phyloP scores from a whole-genome alignment of 2,329 filamentous ascomycete genomes.

The Hypomyces rosellus region DNA sequence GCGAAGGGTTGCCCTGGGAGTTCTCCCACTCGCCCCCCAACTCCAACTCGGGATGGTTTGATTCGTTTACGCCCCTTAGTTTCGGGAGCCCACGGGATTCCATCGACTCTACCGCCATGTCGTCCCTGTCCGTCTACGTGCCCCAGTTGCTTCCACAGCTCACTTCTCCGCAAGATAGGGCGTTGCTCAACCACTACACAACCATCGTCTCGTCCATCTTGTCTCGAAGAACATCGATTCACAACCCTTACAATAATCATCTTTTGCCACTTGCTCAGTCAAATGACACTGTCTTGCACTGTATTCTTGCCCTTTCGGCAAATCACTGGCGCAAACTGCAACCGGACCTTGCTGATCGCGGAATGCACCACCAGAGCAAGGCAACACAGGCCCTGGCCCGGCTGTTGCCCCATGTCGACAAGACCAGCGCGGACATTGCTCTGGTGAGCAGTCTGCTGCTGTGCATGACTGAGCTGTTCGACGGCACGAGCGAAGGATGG shows the following conservation, averaged over 20 bases:
- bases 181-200: conserved; percentile 29
- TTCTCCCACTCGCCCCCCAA: conserved; percentile 14
- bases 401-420: conserved; percentile 29
- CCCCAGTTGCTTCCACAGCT: conserved; percentile 26
- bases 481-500: conserved; percentile 35
- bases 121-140: conserved; percentile 23
- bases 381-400: conserved; percentile 25
- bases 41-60: conserved; percentile 16
- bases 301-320: conserved; percentile 26
- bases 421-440: conserved; percentile 27
- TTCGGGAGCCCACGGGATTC: conserved; percentile 19
- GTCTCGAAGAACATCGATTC: conserved; percentile 21
- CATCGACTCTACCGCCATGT: conserved; percentile 12
- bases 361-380: conserved; percentile 26
- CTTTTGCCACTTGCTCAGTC: conserved; percentile 27
- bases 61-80: conserved; percentile 19
- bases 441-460: conserved; percentile 34
- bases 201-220: conserved; percentile 28
- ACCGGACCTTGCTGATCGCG: conserved; percentile 23
- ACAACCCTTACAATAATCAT: conserved; percentile 27
- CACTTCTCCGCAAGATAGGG: conserved; percentile 23
- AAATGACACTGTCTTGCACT: conserved; percentile 28
- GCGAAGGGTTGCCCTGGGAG: conserved; percentile 18
- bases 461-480: conserved; percentile 37
- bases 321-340: conserved; percentile 31